These are phyloP conservation scores for Tirmania nivea DNA, from an alignment of 495 filamentous ascomycete species.

Conservation along the genomic window DNA sequence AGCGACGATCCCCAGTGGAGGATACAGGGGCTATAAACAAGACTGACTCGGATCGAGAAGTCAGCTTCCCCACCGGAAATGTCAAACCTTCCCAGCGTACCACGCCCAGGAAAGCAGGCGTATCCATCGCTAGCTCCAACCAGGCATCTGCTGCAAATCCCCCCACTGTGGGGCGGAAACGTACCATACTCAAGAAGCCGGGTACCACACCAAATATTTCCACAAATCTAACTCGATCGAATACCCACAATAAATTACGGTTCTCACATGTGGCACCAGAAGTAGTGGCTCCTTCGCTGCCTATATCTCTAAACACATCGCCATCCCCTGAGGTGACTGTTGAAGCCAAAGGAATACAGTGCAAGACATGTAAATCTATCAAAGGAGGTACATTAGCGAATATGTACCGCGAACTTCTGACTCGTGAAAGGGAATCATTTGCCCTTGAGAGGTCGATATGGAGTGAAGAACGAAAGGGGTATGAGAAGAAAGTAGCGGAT, in stretches of 20 bases:
- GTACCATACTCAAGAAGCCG: background rate
- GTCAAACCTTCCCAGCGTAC: too few species aligned
- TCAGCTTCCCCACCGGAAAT: too few species aligned
- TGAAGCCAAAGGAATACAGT: too few species aligned
- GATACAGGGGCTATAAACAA: too few species aligned
- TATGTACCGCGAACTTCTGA: constrained; percentile 1
- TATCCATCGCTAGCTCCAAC: too few species aligned
- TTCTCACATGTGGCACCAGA: background rate
- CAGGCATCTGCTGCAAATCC: too few species aligned
- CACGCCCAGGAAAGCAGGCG: too few species aligned
- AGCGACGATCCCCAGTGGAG: too few species aligned
- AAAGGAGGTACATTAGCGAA: background rate
- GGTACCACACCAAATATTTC: background rate
- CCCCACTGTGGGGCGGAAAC: background rate
- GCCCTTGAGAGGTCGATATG: constrained; percentile 1
- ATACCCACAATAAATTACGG: background rate
- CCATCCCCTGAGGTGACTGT: too few species aligned
- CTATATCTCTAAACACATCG: too few species aligned
- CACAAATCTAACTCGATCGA: background rate
- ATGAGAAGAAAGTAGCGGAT: background rate
- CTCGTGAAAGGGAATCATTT: background rate
- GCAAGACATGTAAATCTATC: too few species aligned
- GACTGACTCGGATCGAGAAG: too few species aligned
- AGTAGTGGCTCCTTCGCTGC: background rate
- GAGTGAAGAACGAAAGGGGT: background rate